These are phyloP conservation scores for Fraxinus greggii DNA, from an alignment of 305 asterid species.

Conservation along the genomic window DNA sequence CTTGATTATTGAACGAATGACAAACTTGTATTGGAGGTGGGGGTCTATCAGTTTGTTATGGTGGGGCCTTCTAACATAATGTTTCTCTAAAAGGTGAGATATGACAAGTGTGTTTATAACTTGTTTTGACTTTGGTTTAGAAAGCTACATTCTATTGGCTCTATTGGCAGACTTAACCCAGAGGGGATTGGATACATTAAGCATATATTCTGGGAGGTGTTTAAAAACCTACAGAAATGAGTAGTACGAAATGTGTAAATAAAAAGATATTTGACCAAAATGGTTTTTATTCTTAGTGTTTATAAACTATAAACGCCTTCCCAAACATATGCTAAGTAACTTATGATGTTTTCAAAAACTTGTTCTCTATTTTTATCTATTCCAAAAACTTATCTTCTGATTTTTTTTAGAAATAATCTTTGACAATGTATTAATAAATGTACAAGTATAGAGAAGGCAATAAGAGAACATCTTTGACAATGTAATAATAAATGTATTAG, in stretches of 20 bases:
- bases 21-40: background rate
- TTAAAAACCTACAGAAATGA: background rate
- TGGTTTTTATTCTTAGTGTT: background rate
- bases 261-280: background rate
- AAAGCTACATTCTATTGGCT: background rate
- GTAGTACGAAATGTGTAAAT: background rate
- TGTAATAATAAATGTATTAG: background rate
- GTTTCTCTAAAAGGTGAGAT: background rate
- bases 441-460: background rate
- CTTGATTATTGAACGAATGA: background rate
- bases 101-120: background rate
- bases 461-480: background rate
- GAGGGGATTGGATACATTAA: background rate
- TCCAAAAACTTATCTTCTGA: background rate
- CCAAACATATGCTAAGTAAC: background rate
- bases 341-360: background rate
- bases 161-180: background rate
- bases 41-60: background rate
- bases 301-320: background rate
- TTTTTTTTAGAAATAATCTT: background rate
- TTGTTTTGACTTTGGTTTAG: background rate
- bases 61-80: background rate
- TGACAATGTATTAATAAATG: background rate
- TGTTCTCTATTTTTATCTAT: background rate
- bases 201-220: background rate